Base-by-base conservation (phyloP, 345 rosid genomes). In the Camelina neglecta region DNA sequence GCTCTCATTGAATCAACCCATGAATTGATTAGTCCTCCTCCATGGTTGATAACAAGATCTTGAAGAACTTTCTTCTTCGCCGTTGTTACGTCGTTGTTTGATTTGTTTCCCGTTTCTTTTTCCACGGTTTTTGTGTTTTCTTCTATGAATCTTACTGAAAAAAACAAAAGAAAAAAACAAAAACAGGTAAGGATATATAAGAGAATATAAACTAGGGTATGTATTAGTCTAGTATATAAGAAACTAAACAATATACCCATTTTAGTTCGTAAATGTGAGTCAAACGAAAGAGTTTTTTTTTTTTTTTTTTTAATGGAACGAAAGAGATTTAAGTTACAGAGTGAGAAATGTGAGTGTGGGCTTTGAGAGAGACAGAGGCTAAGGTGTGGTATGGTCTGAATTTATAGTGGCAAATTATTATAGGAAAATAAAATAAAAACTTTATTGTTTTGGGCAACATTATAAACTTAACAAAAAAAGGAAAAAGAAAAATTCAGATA, bases 1-100 rank as follows among this genome's bases (percentile, higher is more conserved):
- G 90, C 90, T 83, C 91, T 87, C 96, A 92, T 90, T 1, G 96
- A 90, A 75, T 90, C 93, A 50, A 92, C 85, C 96, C 86, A 95
- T 10, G 90, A 81, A 75, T 78, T 83, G 67, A 81, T 75, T 69
- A 73, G 49, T 45, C 81, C 78, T 60, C 73, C 73, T 84, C 90
- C 83, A 86, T 89, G 5, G 78, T 81, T 72, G 29, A 59, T 78
- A 3, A 16, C 26, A 64, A 77, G 66, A 77, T 78, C n/a, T 82
- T 63, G 16, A 80, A 76, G 79, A 20, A 87, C 68, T 16, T 76
- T 83, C 38, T 80, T 50, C 58, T 83, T 71, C 2, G 53, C 10
- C 10, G 65, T 42, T 11, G 42, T 41, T 13, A 63, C 71, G 38
- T 76, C 80, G 20, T 26, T 45, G 15, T 36, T 76, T 24, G 80